Conservation (phyloP, 2,329 filamentous ascomycete genomes). For the Emmonsia crescens region DNA sequence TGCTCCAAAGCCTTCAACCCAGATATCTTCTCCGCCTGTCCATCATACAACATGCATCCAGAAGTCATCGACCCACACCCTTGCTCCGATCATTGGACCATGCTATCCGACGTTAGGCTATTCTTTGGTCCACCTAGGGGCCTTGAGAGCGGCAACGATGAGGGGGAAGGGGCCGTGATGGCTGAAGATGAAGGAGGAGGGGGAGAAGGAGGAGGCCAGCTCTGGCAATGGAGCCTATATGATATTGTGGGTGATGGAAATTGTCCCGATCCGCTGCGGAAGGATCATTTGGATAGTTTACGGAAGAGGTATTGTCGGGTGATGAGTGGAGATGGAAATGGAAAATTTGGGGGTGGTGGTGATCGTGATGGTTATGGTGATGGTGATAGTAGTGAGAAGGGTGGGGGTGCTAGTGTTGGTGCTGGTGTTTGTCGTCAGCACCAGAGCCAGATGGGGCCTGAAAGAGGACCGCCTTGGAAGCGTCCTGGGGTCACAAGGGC, state of each 20-base stretch:
- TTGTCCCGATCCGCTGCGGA: background rate
- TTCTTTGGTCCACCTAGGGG: constrained; percentile 5
- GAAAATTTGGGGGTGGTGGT: background rate
- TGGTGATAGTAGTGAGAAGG: no score
- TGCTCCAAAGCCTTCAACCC: constrained; percentile 5
- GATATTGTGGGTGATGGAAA: background rate
- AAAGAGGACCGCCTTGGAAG: background rate
- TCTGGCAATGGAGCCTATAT: background rate
- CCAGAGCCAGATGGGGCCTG: background rate
- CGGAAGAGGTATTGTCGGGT: background rate
- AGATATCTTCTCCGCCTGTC: constrained; percentile 5
- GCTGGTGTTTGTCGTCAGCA: no score
- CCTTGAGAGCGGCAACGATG: no score
- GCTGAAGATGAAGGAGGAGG: background rate
- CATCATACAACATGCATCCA: constrained; percentile 5
- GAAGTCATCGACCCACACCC: constrained; percentile 9
- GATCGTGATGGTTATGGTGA: background rate
- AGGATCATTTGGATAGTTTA: background rate
- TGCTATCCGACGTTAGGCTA: background rate
- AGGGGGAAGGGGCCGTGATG: no score
- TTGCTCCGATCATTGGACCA: constrained; percentile 7
- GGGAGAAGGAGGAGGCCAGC: background rate
- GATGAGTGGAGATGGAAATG: background rate
- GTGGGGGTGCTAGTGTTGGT: background rate
- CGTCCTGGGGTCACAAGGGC: background rate